These are phyloP conservation scores for Limnomonas spitsbergensis DNA, from an alignment of 139 green algal genomes.

Conservation along the genomic window DNA sequence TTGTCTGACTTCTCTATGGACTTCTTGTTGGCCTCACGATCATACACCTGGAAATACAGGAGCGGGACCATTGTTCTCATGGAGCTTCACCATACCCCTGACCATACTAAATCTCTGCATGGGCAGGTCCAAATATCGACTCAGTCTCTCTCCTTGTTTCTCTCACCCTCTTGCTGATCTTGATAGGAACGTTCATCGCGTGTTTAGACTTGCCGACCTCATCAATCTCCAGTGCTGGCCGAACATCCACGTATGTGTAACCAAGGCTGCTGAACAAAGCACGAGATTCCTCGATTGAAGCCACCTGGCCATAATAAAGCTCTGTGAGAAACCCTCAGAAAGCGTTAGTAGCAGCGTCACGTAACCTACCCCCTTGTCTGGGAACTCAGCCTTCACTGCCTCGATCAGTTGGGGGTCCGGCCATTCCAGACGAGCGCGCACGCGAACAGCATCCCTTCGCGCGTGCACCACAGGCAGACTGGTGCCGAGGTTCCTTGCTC, in stretches of 20 bases:
- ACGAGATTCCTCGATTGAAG: neutral
- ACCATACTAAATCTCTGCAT: no score
- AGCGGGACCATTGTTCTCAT: no score
- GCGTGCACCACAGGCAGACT: no score
- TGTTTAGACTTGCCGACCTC: slow-evolving; percentile 60
- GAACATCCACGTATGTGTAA: slow-evolving; percentile 79
- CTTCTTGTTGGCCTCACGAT: slow-evolving; percentile 5
- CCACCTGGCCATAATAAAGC: slow-evolving; percentile 1
- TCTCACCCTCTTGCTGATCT: neutral
- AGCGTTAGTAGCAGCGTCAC: neutral
- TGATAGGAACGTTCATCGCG: neutral
- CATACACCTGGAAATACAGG: slow-evolving; percentile 6
- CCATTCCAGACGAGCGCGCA: slow-evolving; percentile 5
- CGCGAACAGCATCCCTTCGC: neutral
- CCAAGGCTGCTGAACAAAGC: slow-evolving; percentile 23
- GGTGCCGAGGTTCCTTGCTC: no score
- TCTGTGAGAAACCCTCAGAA: neutral
- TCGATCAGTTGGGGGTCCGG: slow-evolving; percentile 11
- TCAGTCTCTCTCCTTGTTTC: no score
- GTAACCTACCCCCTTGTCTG: slow-evolving; percentile 7
- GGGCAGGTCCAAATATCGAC: no score
- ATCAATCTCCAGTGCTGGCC: slow-evolving; percentile 62
- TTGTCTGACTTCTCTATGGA: neutral
- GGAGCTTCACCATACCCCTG: no score
- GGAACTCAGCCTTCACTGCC: slow-evolving; percentile 9